A percentile compares a stretch with the other conserved stretches of the same genome.
Evolutionary conservation across 2,329 filamentous ascomycete genomes (phyloP).

Genomic region (Mycocentrospora acerina): DNA sequence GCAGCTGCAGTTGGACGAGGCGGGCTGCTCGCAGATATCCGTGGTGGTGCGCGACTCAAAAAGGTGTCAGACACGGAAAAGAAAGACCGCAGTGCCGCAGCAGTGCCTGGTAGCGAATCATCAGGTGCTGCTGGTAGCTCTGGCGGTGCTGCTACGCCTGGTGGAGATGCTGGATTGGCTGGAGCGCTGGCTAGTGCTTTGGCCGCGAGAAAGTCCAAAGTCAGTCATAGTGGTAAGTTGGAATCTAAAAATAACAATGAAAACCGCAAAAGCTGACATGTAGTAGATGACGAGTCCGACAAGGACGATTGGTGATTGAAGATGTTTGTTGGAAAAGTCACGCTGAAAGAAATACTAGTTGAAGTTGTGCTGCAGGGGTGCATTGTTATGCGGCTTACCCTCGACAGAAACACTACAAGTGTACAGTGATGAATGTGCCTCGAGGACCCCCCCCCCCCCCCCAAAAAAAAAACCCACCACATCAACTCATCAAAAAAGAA

Average conservation of each 20-base stretch:
- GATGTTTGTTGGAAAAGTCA: too few species aligned
- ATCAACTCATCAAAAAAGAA: too few species aligned
- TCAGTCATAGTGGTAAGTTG: constrained; percentile 82
- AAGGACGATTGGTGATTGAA: constrained; percentile 69
- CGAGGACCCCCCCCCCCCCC: too few species aligned
- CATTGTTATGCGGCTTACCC: too few species aligned
- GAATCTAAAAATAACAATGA: too few species aligned
- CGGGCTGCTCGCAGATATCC: constrained; percentile 71
- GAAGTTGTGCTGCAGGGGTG: too few species aligned
- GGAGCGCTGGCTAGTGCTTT: constrained; percentile 74
- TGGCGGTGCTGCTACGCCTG: constrained; percentile 37
- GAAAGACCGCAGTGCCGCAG: constrained; percentile 67
- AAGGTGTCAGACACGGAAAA: constrained; percentile 74
- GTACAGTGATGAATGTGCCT: too few species aligned
- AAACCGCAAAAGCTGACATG: too few species aligned
- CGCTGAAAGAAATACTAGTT: too few species aligned
- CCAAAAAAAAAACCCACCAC: too few species aligned
- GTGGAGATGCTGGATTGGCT: constrained; percentile 44
- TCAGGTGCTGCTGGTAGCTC: constrained; percentile 54
- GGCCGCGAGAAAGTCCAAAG: constrained; percentile 86
- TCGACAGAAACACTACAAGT: too few species aligned
- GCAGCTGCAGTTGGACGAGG: constrained; percentile 51
- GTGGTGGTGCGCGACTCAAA: constrained; percentile 65
- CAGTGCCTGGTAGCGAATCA: constrained; percentile 54
- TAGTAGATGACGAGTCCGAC: constrained; percentile 78